phyloP scores from a whole-genome alignment of 768 basidiomycete genomes.

The Russula vinacea region DNA sequence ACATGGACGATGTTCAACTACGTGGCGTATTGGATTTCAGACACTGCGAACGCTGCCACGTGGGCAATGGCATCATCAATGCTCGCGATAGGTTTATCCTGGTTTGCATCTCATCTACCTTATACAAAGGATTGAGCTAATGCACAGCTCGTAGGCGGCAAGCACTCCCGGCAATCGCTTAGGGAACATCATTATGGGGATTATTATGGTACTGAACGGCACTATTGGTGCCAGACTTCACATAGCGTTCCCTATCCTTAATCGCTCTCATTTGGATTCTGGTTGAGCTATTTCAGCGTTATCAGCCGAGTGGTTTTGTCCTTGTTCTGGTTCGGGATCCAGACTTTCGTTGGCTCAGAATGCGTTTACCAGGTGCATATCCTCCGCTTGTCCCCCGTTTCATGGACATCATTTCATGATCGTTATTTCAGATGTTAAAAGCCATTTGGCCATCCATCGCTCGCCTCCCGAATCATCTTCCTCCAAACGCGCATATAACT shows the following conservation, averaged over 20 bases:
- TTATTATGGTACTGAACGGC: conserved; percentile 75
- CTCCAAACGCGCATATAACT: conserved; percentile 58
- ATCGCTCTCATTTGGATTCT: conserved; percentile 88
- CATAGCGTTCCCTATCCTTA: conserved; percentile 73
- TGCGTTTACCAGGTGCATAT: conserved; percentile 59
- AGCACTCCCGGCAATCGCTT: conserved; percentile 63
- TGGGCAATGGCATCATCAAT: conserved; percentile 71
- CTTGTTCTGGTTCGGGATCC: conserved; percentile 81
- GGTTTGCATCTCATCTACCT: conserved; percentile 39
- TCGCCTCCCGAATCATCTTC: conserved; percentile 60
- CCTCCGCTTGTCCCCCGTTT: neutral
- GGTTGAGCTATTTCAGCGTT: conserved; percentile 84
- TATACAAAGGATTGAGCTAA: neutral
- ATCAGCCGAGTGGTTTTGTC: conserved; percentile 70
- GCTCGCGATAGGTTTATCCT: conserved; percentile 71
- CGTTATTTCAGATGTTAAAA: conserved; percentile 55
- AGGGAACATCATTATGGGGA: conserved; percentile 67
- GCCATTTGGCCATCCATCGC: conserved; percentile 78
- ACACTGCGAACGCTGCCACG: conserved; percentile 34
- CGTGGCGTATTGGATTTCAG: conserved; percentile 54
- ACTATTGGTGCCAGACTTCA: conserved; percentile 74
- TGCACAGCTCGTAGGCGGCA: conserved; percentile 47
- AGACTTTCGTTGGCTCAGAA: conserved; percentile 60
- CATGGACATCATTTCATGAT: neutral
- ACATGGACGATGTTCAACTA: conserved; percentile 72